phyloP scores from a whole-genome alignment of 352 stramenopile genomes.

The Globisporangium heterothallicum region DNA sequence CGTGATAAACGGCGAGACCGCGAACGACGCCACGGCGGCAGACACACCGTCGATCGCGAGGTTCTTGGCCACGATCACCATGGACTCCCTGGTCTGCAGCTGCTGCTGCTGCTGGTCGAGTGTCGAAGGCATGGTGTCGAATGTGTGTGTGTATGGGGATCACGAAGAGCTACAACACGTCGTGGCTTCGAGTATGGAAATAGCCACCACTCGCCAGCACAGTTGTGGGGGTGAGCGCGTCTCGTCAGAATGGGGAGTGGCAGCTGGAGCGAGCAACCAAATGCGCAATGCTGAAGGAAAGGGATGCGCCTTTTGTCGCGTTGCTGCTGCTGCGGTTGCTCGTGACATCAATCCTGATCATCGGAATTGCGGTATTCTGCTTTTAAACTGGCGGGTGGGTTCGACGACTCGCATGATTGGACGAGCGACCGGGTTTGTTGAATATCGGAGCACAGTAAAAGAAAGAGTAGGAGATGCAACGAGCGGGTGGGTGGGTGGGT shows the following conservation, averaged over 20 bases:
- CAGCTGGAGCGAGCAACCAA: background rate
- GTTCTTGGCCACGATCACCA: constrained; percentile 28
- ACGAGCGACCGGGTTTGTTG: background rate
- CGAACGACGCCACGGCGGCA: constrained; percentile 59
- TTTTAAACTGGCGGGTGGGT: background rate
- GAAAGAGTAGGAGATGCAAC: no score
- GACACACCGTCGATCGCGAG: constrained; percentile 57
- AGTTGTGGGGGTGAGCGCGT: background rate
- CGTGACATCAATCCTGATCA: background rate
- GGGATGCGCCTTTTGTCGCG: background rate
- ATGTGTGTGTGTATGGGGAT: background rate
- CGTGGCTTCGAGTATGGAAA: background rate
- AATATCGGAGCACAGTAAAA: no score
- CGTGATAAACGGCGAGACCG: constrained; percentile 83
- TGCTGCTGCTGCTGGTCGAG: constrained; percentile 8
- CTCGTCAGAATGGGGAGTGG: background rate
- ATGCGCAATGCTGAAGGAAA: background rate
- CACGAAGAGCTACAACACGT: background rate
- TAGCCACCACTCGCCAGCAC: background rate
- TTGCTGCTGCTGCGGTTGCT: no score
- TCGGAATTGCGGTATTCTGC: background rate
- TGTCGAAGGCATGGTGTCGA: background rate
- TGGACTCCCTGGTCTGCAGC: constrained; percentile 7
- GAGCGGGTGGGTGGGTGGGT: background rate
- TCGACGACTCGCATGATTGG: background rate